Conservation (phyloP, 2,329 filamentous ascomycete species). For the Bipolaris bicolor region DNA sequence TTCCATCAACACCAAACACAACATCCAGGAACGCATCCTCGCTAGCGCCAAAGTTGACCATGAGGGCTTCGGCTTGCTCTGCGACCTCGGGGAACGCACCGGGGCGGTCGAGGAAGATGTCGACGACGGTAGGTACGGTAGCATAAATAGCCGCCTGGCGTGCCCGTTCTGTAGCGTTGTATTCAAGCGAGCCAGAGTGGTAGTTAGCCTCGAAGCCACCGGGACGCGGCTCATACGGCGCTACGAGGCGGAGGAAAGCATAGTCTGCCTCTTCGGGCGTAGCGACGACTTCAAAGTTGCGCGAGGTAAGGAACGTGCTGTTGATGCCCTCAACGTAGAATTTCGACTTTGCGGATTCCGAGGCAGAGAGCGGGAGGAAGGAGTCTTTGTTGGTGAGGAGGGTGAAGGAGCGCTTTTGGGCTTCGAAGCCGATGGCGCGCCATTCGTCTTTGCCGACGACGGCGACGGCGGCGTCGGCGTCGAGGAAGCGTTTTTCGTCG, state of each 20-base stretch:
- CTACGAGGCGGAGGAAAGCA: conserved; percentile 50
- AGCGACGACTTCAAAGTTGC: conserved; percentile 43
- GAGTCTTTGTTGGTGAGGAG: conserved; percentile 47
- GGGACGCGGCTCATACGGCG: conserved; percentile 51
- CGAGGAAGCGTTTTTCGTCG: conserved; percentile 58
- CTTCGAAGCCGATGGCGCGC: conserved; percentile 44
- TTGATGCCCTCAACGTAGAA: conserved; percentile 49
- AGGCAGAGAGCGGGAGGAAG: conserved; percentile 36
- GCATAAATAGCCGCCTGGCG: conserved; percentile 50
- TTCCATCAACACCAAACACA: conserved; percentile 47
- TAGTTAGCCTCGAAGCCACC: conserved; percentile 52
- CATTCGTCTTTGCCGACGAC: conserved; percentile 57
- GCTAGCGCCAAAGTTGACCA: conserved; percentile 52
- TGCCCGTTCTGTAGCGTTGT: conserved; percentile 48
- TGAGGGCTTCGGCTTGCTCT: conserved; percentile 47
- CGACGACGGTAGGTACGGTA: conserved; percentile 51
- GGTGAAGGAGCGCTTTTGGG: conserved; percentile 48
- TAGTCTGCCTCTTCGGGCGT: conserved; percentile 51
- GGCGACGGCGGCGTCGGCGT: conserved; percentile 51
- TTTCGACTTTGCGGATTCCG: conserved; percentile 30
- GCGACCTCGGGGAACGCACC: conserved; percentile 53
- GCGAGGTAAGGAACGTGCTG: conserved; percentile 37
- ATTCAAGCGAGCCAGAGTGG: conserved; percentile 53
- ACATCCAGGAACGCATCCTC: conserved; percentile 55
- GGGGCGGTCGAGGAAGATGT: conserved; percentile 54